Base-by-base conservation (phyloP, 2,329 filamentous ascomycete genomes). In the Calonectria hawksworthii region DNA sequence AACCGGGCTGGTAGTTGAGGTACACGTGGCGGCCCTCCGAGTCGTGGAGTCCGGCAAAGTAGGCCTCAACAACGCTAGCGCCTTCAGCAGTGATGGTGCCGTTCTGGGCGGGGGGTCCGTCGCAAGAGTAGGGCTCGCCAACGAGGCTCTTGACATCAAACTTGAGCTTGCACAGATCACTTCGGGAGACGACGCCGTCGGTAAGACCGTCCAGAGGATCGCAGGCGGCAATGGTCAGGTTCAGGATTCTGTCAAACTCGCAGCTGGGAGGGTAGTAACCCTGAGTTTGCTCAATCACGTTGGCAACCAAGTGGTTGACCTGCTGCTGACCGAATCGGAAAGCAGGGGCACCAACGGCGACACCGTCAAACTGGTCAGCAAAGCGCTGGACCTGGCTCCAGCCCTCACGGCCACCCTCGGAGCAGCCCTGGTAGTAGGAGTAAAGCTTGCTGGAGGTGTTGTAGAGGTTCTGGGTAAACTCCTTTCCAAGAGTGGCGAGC, bases 341-440 rank as follows among this genome's bases (percentile, higher is more conserved):
- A 1, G 88, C 88, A n/a, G 88, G 88, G 0, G 87, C 88, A 10
- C 87, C 87, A n/a, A 85, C 83, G 3, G 86, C 83, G 2, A 85
- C 84, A 34, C 88, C 87, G 74, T 89, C 87, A 72, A 87, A 88
- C 77, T 89, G 77, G 70, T 87, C 85, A 11, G 86, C 87, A 77
- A 86, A 90, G 21, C 88, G 86, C 79, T 91, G 89, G 2, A 89
- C 83, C 80, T 90, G 89, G 71, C 84, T 86, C 85, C 84, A 87
- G 18, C 85, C 88, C 76, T 89, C 86, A 7, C 88, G 84, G 2
- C 87, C 89, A 26, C 89, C 89, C 67, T 91, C 89, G 16, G 88
- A 90, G 80, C 89, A 91, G 4, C 88, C 89, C 75, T 89, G 86
- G 76, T 88, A 91, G 82, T 90, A 90, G 2, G 88, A 84, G 80